Conservation (phyloP, 2,329 filamentous ascomycete genomes). For the Leptographium galeiforme region DNA sequence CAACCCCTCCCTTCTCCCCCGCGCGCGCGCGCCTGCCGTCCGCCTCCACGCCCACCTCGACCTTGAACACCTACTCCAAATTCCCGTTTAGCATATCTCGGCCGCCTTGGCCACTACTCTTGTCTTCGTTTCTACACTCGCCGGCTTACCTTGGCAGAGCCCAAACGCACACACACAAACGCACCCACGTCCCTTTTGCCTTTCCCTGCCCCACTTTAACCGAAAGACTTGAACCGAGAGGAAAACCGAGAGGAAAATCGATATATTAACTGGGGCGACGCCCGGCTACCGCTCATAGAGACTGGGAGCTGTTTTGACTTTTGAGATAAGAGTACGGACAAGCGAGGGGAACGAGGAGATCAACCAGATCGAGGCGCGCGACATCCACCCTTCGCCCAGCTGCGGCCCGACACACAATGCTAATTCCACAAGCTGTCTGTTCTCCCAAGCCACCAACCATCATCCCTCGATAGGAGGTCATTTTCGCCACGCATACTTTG, state of each 20-base stretch:
- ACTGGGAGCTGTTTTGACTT: background rate
- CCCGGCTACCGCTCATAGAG: background rate
- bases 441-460: conserved; percentile 13
- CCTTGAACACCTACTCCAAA: no score
- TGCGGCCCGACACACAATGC: background rate
- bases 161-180: background rate
- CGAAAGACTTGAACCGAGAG: background rate
- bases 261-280: background rate
- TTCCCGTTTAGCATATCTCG: no score
- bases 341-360: no score
- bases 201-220: background rate
- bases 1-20: no score
- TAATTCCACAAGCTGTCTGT: conserved; percentile 12
- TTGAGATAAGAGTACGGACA: background rate
- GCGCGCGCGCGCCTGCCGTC: no score
- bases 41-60: no score
- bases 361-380: background rate
- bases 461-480: conserved; percentile 14
- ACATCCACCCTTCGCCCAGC: background rate
- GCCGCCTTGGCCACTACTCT: no score
- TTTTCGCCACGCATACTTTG: background rate
- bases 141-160: background rate
- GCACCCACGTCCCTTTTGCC: background rate
- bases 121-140: no score
- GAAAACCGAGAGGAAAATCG: background rate